phyloP scores from a whole-genome alignment of 768 basidiomycete species.

The Tubosaeta sp. region DNA sequence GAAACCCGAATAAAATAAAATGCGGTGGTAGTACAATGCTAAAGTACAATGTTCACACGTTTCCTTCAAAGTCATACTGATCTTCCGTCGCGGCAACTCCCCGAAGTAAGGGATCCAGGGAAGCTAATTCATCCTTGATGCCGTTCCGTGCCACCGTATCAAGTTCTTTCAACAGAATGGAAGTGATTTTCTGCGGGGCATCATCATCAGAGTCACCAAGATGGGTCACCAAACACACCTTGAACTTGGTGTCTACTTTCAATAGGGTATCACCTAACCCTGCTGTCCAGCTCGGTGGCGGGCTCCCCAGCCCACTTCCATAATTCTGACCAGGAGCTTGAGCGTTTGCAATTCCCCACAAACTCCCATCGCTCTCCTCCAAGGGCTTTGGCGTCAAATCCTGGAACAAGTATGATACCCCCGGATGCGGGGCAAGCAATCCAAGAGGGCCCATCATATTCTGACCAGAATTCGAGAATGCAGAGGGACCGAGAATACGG shows the following conservation, averaged over 20 bases:
- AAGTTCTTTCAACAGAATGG: conserved; percentile 73
- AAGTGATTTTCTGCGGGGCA: conserved; percentile 73
- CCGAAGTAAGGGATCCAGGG: conserved; percentile 72
- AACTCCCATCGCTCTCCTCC: conserved; percentile 46
- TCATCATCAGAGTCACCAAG: conserved; percentile 1
- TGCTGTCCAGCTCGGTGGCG: conserved; percentile 59
- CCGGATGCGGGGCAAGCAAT: conserved; percentile 71
- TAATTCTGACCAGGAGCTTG: conserved; percentile 28
- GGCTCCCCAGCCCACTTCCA: conserved; percentile 38
- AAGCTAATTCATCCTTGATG: conserved; percentile 79
- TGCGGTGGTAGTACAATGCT: conserved; percentile 24
- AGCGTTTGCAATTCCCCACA: conserved; percentile 71
- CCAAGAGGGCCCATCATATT: conserved; percentile 77
- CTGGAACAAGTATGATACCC: conserved; percentile 74
- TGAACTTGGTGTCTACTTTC: conserved; percentile 82
- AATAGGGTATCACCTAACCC: conserved; percentile 66
- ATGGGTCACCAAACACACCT: conserved; percentile 44
- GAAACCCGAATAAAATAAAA: conserved; percentile 4
- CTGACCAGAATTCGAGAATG: conserved; percentile 62
- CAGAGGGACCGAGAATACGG: conserved; percentile 77
- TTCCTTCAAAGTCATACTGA: conserved; percentile 42
- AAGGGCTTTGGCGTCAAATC: conserved; percentile 36
- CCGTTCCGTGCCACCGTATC: conserved; percentile 76
- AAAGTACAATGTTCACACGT: conserved; percentile 24
- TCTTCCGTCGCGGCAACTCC: conserved; percentile 45